Evolutionary conservation across 306 rosid genomes (phyloP), one percentile per base, ranked within the genome.

Genomic region (Quercus glauca): DNA sequence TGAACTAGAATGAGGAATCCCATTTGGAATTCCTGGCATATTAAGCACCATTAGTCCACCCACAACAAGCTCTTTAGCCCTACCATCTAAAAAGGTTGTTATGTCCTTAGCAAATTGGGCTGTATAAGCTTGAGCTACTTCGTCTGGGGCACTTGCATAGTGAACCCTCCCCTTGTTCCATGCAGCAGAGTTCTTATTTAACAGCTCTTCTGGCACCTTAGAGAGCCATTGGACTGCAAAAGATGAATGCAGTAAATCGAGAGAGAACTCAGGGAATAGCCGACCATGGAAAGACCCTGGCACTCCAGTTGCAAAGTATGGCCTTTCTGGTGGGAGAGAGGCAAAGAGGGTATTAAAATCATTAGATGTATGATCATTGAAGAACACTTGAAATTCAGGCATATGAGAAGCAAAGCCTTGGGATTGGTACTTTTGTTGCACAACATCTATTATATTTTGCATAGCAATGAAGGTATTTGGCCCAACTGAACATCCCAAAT

Each of bases 191-290:
- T 64, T 67, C 55, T 51, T 55, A 17, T 77, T 73, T 3, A 55
- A 35, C 53, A 82, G 26, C 20, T 77, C 75, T 73, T 63, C 28
- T 0, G 78, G 85, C 17, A 73, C 12, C 43, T 55, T 76, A 3
- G 82, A 82, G 21, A 82, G 82, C 71, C 74, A 63, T 4, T 77
- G 85, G 15, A 82, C 9, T 35, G 85, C 82, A 26, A 18, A 63
- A 1, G 75, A 72, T 14, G 82, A 63, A 58, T 82, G 71, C 25
- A 73, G 71, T 41, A 82, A 35, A 12, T 82, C 43, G 23, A 82
- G 75, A 28, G 71, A 72, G 9, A 65, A 29, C 5, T 59, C 20
- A 0, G 80, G 84, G 33, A 81, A 29, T 29, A 29, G 33, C 33
- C 33, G 33, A 31, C 33, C 5, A 31, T 31, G 33, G 33, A 31